Base-by-base conservation (phyloP, 441 rosid genomes). In the Euphorbia corollata region DNA sequence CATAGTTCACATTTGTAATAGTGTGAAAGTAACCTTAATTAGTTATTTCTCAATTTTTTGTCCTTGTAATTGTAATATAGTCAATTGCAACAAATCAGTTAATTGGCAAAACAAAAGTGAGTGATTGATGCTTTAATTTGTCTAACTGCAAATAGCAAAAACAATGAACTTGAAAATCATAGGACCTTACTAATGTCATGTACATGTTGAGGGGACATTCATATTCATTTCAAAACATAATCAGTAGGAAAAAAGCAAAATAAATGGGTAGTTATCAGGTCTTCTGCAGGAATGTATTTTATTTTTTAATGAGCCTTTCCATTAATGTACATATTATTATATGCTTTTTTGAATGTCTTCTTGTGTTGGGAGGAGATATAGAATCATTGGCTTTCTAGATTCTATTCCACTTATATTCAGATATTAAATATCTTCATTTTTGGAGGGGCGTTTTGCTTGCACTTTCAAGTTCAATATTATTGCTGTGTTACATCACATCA, bases 381-480 rank as follows among this genome's bases (percentile, higher is more conserved):
- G 27, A 38, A 39, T 19, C 38, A 43, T 41, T 4, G 9, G 20
- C 54, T 22, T 24, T 43, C 36, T 62, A 39, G 9, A 61, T 19
- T 13, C 9, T 61, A 39, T 11, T 6, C 36, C 36, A 32, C 8
- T 41, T 22, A 15, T 19, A 18, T 38, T 12, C 12, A 2, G 1
- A 6, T 2, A 45, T 19, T 23, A 4, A 24, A 6, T 45, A 23
- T 45, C 12, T 62, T 20, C 34, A 16, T 24, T 0, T 16, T 27
- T 20, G 23, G 64, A 61, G 36, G 36, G 36, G n/a, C 19, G 30
- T 61, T 61, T 63, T 45, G 51, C 51, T 45, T 45, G 6, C 23
- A 3, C 15, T 1, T 2, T 63, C 18, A 2, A 47, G 53, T 2
- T 63, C 27, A 0, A 47, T 10, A 24, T 22, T 63, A 6, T 47